A percentile compares a stretch with the other conserved stretches of the same genome.
phyloP scores from a whole-genome alignment of 495 filamentous ascomycete genomes.

The Hypoxylon rickii region DNA sequence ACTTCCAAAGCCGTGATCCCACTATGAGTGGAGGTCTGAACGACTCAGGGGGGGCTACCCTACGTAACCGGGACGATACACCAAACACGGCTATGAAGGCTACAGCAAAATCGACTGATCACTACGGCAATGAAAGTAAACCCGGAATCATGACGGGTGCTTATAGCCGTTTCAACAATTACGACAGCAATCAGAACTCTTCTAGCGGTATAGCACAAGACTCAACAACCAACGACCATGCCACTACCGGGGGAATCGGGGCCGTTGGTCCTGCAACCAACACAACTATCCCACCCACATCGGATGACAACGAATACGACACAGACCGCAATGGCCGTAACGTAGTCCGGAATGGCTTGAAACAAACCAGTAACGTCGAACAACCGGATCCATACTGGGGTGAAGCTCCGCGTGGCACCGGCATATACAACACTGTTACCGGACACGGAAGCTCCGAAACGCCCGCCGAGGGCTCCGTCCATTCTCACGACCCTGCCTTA shows the following conservation, averaged over 20 bases:
- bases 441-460: constrained; percentile 48
- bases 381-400: constrained; percentile 47
- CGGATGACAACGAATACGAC: neutral
- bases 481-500: neutral
- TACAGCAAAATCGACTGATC: neutral
- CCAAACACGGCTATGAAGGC: neutral
- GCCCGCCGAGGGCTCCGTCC: constrained; percentile 11
- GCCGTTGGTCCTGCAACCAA: neutral
- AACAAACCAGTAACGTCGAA: constrained; percentile 7
- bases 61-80: neutral
- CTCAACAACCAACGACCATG: neutral
- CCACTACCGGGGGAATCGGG: neutral
- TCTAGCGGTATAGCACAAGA: neutral
- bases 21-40: neutral
- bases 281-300: neutral
- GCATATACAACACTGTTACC: constrained; percentile 48
- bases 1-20: neutral
- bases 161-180: constrained; percentile 14
- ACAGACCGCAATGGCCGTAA: neutral
- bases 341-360: constrained; percentile 18
- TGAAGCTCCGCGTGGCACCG: constrained; percentile 39
- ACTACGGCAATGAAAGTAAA: neutral
- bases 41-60: neutral
- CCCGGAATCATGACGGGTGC: constrained; percentile 35
- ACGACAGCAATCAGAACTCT: neutral